Evolutionary conservation across 169 alveolate species (phyloP).

Genomic region (Hepatocystis sp.): DNA sequence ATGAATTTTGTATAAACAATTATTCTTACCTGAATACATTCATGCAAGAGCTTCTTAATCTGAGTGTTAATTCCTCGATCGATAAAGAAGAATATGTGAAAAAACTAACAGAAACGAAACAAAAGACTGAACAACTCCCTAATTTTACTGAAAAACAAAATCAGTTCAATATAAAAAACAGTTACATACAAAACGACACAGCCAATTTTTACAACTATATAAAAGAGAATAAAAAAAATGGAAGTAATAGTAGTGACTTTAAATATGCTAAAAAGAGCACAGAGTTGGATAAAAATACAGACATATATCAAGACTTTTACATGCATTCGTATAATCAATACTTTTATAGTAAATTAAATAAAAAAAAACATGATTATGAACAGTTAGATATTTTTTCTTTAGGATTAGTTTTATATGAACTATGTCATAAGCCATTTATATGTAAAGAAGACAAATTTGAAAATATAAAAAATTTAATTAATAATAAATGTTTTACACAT

Average conservation of each 20-base stretch:
- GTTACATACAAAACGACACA: no score
- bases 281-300: no score
- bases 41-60: not conserved
- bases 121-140: no score
- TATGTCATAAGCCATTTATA: constrained; percentile 48
- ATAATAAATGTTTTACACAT: constrained; percentile 18
- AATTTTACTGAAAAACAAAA: no score
- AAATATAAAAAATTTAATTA: constrained; percentile 31
- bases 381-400: constrained; percentile 49
- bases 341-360: constrained; percentile 18
- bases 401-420: constrained; percentile 45
- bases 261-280: not conserved
- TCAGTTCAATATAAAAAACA: no score
- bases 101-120: constrained; percentile 5
- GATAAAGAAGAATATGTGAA: not conserved
- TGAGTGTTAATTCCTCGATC: not conserved
- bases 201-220: no score
- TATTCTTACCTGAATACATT: constrained; percentile 11
- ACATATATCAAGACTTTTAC: constrained; percentile 30
- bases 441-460: constrained; percentile 25
- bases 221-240: not conserved
- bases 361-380: constrained; percentile 33
- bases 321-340: constrained; percentile 49
- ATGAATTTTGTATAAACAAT: constrained; percentile 11
- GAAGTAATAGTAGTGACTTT: not conserved